Evolutionary conservation across 768 basidiomycete species (phyloP), one percentile per base, ranked within the genome.

Genomic region (Kwoniella sp.): DNA sequence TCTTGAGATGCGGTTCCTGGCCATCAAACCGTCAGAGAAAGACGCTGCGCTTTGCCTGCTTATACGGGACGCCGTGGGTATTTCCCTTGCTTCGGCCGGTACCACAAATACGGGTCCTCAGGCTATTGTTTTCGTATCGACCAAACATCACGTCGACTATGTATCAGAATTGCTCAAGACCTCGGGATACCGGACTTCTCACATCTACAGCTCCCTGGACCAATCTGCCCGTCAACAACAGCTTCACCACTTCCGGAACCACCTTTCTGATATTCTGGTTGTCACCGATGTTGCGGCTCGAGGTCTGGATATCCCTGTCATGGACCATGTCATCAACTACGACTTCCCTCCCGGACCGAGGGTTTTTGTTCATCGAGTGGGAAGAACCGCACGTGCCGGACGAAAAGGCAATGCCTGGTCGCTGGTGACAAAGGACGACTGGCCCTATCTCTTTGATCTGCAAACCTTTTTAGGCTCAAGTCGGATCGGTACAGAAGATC

Each of bases 121-220:
- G 74, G 91, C 91, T 0, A 82, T 99, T 42, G 81, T 99, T 7
- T 99, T 99, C 65, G 84, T 86, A 2, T 89, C 93, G 5, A 99
- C 95, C 17, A 98, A 99, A 73, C 95, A 99, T 67, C 95, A 99
- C 63, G 91, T 99, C 66, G 95, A 98, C 74, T 99, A 95, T 72
- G 80, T 98, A 38, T 80, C 83, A 2, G 81, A 80, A 36, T 78
- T 99, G 4, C 80, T 99, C 47, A 79, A 79, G 3, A 80, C 85
- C 11, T 84, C 86, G 8, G 89, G 89, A 10, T 99, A 93, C 70
- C 78, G 88, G 2, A 85, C 89, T 15, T 93, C 93, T 11, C 86
- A 91, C 59, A 92, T 98, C 43, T 98, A 98, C 65, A 93, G 95
- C 22, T 84, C 95, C 6, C 82, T 99, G 31, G 92, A 95, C 65